Base-by-base conservation (phyloP, 2,329 filamentous ascomycete genomes). In the Nigrospora sphaerica region DNA sequence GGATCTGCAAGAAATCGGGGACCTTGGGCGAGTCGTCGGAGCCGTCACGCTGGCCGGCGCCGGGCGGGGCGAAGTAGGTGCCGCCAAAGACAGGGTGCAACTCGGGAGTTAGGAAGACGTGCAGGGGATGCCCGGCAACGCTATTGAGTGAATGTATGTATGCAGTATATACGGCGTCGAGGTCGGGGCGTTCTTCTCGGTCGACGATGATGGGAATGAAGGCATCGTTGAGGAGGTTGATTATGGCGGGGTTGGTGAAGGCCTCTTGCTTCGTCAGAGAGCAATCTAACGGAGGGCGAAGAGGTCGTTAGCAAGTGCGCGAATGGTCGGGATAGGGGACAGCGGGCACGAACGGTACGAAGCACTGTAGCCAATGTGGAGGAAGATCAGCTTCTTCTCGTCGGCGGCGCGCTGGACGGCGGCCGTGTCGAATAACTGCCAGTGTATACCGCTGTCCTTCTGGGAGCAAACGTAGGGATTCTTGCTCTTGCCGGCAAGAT, bases 141-240 rank as follows among this genome's bases (percentile, higher is more conserved):
- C 87, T 90, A 48, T 86, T 95, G 12, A 93, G 92, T 2, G 92
- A 92, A 63, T 96, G 90, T 36, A 95, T 85, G 65, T 95, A 98
- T 70, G 95, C 95, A 89, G 96, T 96, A 65, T 97, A 97, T 53
- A 97, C 91, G 51, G 87, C 83, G 61, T 98, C 93, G 53, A 97
- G 82, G 61, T 97, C 91, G 10, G 92, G 92, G 23, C 92, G 83
- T 67, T 95, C 89, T 67, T 98, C 93, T 49, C 91, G 82, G 66
- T 98, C 93, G 59, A 97, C 80, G 57, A 96, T 86, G 63, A 97
- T 83, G 4, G 93, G 92, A 39, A 98, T 81, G 64, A 97, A 98
- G 47, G 81, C 80, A 50, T 84, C 75, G 70, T 97, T 98, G 33
- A 98, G 75, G 47, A 95, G 75, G 19, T 80, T 70, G 14, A 93